Evolutionary conservation across 805 yeast species (phyloP).

Genomic region (Teunomyces kruisii): DNA sequence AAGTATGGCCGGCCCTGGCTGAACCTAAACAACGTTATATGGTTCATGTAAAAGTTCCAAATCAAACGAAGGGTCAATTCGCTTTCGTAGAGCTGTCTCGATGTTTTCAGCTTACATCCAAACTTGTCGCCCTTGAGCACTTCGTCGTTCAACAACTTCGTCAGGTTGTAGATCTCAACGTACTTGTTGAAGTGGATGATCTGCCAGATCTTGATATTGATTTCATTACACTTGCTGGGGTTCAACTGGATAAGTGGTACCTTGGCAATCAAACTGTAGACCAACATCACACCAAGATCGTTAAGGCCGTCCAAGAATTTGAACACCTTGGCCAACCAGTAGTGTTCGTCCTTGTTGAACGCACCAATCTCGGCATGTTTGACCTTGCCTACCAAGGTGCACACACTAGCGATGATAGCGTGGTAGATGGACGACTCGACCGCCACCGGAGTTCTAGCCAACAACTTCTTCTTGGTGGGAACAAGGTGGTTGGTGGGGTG

Average conservation of each 20-base stretch:
- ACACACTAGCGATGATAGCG: constrained; percentile 23
- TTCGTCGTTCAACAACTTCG: background rate
- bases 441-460: constrained; percentile 19
- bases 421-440: constrained; percentile 24
- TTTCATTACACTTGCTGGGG: constrained; percentile 11
- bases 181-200: constrained; percentile 18
- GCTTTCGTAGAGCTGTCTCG: constrained; percentile 22
- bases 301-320: constrained; percentile 26
- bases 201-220: constrained; percentile 18
- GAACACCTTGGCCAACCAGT: constrained; percentile 21
- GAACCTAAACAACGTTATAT: constrained; percentile 15
- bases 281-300: constrained; percentile 25
- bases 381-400: constrained; percentile 11
- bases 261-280: constrained; percentile 19
- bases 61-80: constrained; percentile 21
- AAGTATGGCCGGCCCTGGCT: constrained; percentile 20
- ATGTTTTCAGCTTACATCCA: background rate
- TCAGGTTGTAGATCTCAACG: constrained; percentile 13
- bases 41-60: constrained; percentile 23
- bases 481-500: constrained; percentile 23
- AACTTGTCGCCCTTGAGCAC: background rate
- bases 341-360: constrained; percentile 12
- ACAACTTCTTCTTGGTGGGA: constrained; percentile 17
- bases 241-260: constrained; percentile 11
- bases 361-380: constrained; percentile 3